Evolutionary conservation across 2,329 filamentous ascomycete genomes (phyloP).

Genomic region (Microsporum canis): DNA sequence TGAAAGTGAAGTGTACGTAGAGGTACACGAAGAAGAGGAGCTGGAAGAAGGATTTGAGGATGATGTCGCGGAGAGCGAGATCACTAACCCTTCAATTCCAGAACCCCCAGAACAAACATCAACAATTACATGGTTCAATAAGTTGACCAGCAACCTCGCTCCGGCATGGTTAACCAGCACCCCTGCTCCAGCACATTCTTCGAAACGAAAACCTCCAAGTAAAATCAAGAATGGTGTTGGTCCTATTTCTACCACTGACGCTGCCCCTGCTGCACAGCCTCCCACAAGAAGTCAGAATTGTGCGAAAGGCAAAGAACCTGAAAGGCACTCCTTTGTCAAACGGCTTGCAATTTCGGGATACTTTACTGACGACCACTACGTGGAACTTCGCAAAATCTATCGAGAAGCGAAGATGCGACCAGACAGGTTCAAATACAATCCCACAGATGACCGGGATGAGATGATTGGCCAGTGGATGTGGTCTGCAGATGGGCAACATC

Average conservation of each 20-base stretch:
- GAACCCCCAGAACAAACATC: constrained; percentile 5
- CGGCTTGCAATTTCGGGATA: constrained; percentile 28
- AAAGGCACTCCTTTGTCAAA: constrained; percentile 7
- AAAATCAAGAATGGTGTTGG: not conserved
- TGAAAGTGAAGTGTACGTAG: not conserved
- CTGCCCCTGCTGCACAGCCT: not conserved
- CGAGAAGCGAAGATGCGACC: constrained; percentile 28
- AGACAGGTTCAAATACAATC: constrained; percentile 28
- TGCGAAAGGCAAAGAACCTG: not conserved
- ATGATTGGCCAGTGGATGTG: constrained; percentile 35
- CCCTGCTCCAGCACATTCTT: not conserved
- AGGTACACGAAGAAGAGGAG: not conserved
- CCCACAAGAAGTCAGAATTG: not conserved
- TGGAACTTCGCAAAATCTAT: constrained; percentile 29
- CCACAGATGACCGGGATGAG: constrained; percentile 25
- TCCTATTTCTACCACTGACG: not conserved
- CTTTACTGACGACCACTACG: constrained; percentile 34
- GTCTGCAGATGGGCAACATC: constrained; percentile 32
- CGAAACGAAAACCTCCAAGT: not conserved
- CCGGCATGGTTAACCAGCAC: constrained; percentile 13
- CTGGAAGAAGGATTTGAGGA: constrained; percentile 1
- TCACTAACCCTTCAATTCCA: not conserved
- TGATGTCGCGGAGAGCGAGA: not conserved
- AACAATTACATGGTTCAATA: constrained; percentile 29
- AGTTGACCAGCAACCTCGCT: constrained; percentile 14